Percentiles rank a stretch among this genome's conserved stretches.
These are phyloP conservation scores for Erigeron philadelphicus DNA, from an alignment of 140 eudicot genomes.

Conservation along the genomic window DNA sequence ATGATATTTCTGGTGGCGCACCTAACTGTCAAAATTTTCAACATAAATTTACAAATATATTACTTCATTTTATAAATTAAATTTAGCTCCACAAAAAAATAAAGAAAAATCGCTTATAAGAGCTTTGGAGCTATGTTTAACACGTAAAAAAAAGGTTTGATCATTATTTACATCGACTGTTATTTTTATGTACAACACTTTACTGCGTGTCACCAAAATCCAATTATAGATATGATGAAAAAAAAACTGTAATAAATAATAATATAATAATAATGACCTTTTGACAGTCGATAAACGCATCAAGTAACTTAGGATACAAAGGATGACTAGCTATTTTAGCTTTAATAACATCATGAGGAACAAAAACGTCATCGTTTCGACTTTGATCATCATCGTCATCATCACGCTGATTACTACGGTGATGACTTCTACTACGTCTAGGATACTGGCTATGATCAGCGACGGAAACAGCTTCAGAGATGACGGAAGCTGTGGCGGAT, in stretches of 20 bases:
- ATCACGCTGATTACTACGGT: conserved; percentile 11
- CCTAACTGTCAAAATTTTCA: conserved; percentile 50
- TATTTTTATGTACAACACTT: no score
- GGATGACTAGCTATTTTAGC: conserved; percentile 83
- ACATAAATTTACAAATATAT: not conserved
- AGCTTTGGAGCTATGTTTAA: no score
- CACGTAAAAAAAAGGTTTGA: no score
- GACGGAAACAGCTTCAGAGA: conserved; percentile 47
- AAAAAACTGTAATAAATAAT: no score
- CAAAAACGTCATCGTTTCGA: conserved; percentile 13
- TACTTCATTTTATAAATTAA: not conserved
- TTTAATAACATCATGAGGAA: conserved; percentile 36
- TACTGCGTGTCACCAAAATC: no score
- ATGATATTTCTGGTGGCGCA: conserved; percentile 78
- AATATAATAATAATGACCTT: conserved; percentile 46
- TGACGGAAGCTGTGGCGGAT: conserved; percentile 40
- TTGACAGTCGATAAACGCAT: conserved; percentile 82
- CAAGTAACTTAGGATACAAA: conserved; percentile 64
- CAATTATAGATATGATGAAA: no score
- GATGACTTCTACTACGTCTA: conserved; percentile 27
- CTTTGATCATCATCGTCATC: conserved; percentile 20
- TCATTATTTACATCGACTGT: no score
- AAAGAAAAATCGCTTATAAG: no score
- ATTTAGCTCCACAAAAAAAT: not conserved
- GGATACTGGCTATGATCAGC: conserved; percentile 32